phyloP scores from a whole-genome alignment of 2,329 filamentous ascomycete genomes.

The Diaporthe longicolla region DNA sequence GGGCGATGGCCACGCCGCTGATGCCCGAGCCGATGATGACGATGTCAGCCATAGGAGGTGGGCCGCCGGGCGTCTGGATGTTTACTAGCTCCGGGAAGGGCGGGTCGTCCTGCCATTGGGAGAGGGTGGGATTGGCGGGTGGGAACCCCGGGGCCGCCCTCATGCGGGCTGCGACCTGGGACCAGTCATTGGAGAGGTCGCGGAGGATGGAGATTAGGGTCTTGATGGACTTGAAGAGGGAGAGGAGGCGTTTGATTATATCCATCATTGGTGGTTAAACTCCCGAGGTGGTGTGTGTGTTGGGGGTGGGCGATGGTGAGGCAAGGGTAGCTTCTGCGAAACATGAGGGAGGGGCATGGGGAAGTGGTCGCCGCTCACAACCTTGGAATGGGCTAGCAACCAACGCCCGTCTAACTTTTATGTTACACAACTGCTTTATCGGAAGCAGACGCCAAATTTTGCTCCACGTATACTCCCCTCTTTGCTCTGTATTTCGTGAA shows the following conservation, averaged over 20 bases:
- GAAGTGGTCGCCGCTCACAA: background rate
- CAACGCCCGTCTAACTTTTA: background rate
- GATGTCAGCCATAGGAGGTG: slow-evolving; percentile 36
- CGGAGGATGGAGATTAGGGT: slow-evolving; percentile 36
- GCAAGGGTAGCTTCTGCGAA: background rate
- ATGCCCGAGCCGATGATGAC: slow-evolving; percentile 63
- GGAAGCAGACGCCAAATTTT: background rate
- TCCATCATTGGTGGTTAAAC: slow-evolving; percentile 1
- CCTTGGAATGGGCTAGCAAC: background rate
- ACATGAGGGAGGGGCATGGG: background rate
- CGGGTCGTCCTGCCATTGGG: slow-evolving; percentile 63
- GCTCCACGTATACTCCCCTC: too few relatives aligned
- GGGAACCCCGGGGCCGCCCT: slow-evolving; percentile 56
- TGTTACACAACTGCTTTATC: background rate
- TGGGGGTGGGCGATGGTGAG: background rate
- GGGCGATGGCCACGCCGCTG: slow-evolving; percentile 59
- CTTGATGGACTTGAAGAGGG: slow-evolving; percentile 34
- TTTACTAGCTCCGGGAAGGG: slow-evolving; percentile 59
- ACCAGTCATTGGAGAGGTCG: slow-evolving; percentile 37
- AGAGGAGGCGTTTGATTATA: slow-evolving; percentile 5
- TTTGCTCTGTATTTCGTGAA: too few relatives aligned
- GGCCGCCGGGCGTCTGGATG: slow-evolving; percentile 47
- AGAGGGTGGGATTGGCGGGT: slow-evolving; percentile 55
- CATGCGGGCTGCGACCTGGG: slow-evolving; percentile 24
- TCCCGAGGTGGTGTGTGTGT: background rate